A percentile compares a stretch with the other conserved stretches of the same genome.
Evolutionary conservation across 257 asterid species (phyloP).

Genomic region (Thymus mandschuricus): DNA sequence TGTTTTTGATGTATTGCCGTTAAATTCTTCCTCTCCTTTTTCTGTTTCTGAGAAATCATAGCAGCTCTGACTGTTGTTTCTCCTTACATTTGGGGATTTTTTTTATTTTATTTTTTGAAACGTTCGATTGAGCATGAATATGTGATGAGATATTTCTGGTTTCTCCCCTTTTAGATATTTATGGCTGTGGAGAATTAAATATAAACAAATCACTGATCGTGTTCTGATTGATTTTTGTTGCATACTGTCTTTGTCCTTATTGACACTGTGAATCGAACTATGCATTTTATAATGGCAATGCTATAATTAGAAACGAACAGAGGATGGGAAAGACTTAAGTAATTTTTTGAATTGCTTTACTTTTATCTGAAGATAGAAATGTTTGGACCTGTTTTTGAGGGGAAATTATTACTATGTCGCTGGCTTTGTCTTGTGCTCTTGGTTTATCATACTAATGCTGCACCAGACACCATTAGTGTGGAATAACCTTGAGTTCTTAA

Average conservation of each 20-base stretch:
- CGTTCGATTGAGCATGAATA: not conserved
- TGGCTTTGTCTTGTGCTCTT: conserved; percentile 9
- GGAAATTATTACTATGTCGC: not conserved
- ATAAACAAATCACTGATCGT: not conserved
- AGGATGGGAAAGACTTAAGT: not conserved
- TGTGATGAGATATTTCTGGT: not conserved
- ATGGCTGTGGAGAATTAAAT: conserved; percentile 4
- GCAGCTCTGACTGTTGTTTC: not conserved
- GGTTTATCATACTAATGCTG: conserved; percentile 6
- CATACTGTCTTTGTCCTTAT: not conserved
- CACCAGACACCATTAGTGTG: conserved; percentile 3
- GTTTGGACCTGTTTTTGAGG: not conserved
- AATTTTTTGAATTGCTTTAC: not conserved
- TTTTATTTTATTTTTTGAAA: not conserved
- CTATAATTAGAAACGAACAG: not conserved
- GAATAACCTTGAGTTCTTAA: not conserved
- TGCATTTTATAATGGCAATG: not conserved
- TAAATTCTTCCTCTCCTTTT: not conserved
- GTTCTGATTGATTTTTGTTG: conserved; percentile 24
- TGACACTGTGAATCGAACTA: not conserved
- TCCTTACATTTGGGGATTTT: not conserved
- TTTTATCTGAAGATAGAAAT: not conserved
- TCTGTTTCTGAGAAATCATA: not conserved
- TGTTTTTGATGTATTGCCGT: not conserved
- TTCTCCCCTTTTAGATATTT: not conserved